Conservation (phyloP, 2,329 filamentous ascomycete species). For the Fusarium continuum region DNA sequence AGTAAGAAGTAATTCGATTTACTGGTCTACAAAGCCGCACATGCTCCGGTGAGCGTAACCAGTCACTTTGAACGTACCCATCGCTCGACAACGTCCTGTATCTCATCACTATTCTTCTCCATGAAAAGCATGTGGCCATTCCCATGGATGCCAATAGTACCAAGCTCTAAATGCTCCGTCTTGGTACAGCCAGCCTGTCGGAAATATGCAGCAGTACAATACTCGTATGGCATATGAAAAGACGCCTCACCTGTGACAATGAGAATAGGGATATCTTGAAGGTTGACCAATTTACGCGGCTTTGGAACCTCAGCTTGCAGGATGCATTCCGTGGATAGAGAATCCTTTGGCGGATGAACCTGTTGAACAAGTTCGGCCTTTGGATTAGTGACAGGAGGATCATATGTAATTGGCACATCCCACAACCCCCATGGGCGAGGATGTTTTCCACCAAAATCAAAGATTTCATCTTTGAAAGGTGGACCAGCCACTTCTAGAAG, state of each 20-base stretch:
- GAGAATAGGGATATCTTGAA: constrained; percentile 42
- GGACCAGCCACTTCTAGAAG: constrained; percentile 58
- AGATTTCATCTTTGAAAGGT: constrained; percentile 55
- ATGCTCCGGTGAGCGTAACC: no score
- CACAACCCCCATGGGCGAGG: constrained; percentile 57
- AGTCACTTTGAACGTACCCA: constrained; percentile 19
- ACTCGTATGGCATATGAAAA: constrained; percentile 34
- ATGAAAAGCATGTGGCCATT: constrained; percentile 42
- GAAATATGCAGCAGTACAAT: constrained; percentile 36
- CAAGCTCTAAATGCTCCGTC: constrained; percentile 32
- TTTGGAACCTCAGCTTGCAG: constrained; percentile 22
- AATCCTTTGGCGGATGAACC: neutral
- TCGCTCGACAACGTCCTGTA: constrained; percentile 17
- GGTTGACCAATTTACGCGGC: constrained; percentile 46
- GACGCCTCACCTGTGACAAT: constrained; percentile 32
- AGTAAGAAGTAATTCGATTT: no score
- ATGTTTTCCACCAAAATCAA: constrained; percentile 49
- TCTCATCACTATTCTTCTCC: constrained; percentile 39
- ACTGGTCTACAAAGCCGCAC: no score
- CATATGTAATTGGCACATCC: constrained; percentile 59
- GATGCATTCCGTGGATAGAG: constrained; percentile 24
- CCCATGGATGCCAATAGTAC: constrained; percentile 28
- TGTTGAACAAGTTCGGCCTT: constrained; percentile 22
- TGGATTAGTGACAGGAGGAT: constrained; percentile 47
- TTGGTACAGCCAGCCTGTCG: constrained; percentile 36